Evolutionary conservation across 2,329 filamentous ascomycete species (phyloP), one percentile per base, ranked within the genome.

Genomic region (Leptographium lundbergii): DNA sequence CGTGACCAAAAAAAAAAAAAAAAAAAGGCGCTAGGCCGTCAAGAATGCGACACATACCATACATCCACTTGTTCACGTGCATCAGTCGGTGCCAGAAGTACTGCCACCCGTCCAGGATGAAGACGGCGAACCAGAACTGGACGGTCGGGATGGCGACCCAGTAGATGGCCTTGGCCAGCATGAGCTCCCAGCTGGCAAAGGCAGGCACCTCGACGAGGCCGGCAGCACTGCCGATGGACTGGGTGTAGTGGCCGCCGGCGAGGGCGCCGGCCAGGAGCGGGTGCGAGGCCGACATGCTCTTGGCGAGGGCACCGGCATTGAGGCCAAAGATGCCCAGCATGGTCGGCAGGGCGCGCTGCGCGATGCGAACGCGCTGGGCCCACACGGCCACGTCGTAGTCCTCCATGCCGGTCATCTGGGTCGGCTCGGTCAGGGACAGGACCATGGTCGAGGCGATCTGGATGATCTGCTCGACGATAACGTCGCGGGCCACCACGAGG

Each of bases 11-110:
- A n/a, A n/a, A n/a, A n/a, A n/a, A n/a, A n/a, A n/a, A n/a, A n/a
- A n/a, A n/a, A n/a, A n/a, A n/a, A n/a, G n/a, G n/a, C n/a, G 10
- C 29, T 32, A 32, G 29, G 29, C 58, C 61, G 47, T 59, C 39
- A 64, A 9, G 19, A 9, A 14, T 7, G 22, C 6, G 7, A 19
- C 6, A 47, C 54, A 14, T 78, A 94, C 89, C 87, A 78, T 97
- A 97, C 66, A 99, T 81, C 88, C 89, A 97, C 72, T 89, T 91
- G 76, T 97, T 96, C 77, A 94, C 80, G 74, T 99, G 94, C 94
- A 99, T 99, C 60, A 87, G 82, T 47, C 94, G 89, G 73, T 99
- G 94, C 67, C 92, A 80, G 74, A 96, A 96, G 75, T 99, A 99
- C 71, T 99, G 92, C 94, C 94, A 99, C 52, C 91, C 94, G 73